Base-by-base conservation (phyloP, 805 yeast genomes). In the Zygotorulaspora danielsina region DNA sequence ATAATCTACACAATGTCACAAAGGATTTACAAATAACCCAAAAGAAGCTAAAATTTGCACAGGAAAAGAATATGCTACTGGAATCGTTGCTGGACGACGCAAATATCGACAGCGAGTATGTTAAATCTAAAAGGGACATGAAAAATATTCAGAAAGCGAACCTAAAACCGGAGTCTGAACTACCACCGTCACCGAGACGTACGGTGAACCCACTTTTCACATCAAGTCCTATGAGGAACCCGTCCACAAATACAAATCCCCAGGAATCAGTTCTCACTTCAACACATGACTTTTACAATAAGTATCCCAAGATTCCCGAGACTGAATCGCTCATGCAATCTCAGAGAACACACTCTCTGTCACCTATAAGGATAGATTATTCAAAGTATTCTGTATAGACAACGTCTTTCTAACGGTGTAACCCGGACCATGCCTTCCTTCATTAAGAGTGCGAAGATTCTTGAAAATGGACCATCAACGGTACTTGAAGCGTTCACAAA, bases 51-150 rank as follows among this genome's bases (percentile, higher is more conserved):
- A 52, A 51, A 31, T 59, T 59, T 39, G 55, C 62, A 2, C 49
- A 52, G 19, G 64, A 61, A 39, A 60, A 59, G 40, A 57, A 55
- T 29, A 28, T 48, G 1, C 37, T 61, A 12, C 48, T 57, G 30
- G 59, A 59, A 38, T 52, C 57, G 18, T 35, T 59, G 31, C 36
- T 61, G 15, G 61, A 59, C 36, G 65, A 61, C 24, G 63, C 63
- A 8, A 55, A 61, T 29, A 46, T 61, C 12, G 64, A 57, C 37
- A 46, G 54, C 32, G 57, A 55, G 11, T 58, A 59, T 33, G 53
- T 61, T 10, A 54, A 59, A 34, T 59, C 65, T 1, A 46, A 61
- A 29, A 48, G 66, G 35, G 53, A 55, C 34, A 61, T 61, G n/a
- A 53, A 50, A 26, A 61, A 61, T 36, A 41, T 61, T 13, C 60